Base-by-base conservation (phyloP, 345 rosid species). In the Noccaea bulbosa region DNA sequence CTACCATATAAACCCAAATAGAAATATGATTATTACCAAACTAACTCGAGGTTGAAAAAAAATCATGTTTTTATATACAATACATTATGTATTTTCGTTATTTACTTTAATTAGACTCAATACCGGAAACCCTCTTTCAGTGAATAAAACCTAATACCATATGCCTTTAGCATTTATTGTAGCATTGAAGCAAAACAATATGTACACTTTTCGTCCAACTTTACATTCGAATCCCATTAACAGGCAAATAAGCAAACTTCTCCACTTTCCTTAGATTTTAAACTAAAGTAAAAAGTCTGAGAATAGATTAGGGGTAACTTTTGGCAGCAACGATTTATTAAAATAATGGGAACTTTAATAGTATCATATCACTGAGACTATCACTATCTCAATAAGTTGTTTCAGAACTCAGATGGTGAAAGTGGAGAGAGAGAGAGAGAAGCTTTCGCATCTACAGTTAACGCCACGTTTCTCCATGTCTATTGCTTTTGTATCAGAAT, bases 381-480 rank as follows among this genome's bases (percentile, higher is more conserved):
- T 77, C 76, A 77, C 76, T 71, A 71, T 77, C 69, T 77, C 73
- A 50, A 61, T 76, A 76, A 63, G 70, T 60, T 34, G 57, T 60
- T 70, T 59, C 77, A 67, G 78, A 67, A 12, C 9, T 70, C 61
- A 64, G 71, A 70, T 64, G 65, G 64, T 71, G 75, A 71, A 70
- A 77, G 76, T 65, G 68, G 75, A 9, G 63, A 41, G 80, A 69
- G 63, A 41, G 80, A 69, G 69, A 77, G 70, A 58, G 54, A 77
- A 37, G 77, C 64, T 59, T 77, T 58, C 58, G 33, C 41, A 76
- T 77, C 77, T 71, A 77, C 80, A 77, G 80, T 77, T 77, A 71
- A 77, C 79, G 65, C 79, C 79, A 59, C 77, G 68, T 77, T 60
- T 65, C 73, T 77, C 64, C 63, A 71, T 70, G 72, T 69, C 79